phyloP scores from a whole-genome alignment of 345 rosid genomes.

The Bruguiera sexangula region DNA sequence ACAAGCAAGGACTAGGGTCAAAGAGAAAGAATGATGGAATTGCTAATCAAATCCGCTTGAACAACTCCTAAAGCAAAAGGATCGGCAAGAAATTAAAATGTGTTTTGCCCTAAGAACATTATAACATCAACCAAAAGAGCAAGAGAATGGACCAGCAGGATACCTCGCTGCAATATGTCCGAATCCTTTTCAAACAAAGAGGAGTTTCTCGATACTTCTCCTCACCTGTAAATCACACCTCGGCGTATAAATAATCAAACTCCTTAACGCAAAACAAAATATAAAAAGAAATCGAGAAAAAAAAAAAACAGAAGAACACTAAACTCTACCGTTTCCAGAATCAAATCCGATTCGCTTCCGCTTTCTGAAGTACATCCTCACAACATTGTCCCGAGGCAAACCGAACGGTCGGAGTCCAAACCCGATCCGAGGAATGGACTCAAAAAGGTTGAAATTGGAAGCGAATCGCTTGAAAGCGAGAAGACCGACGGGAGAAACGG shows the following conservation, averaged over 20 bases:
- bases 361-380: constrained; percentile 23
- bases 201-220: constrained; percentile 9
- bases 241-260: background rate
- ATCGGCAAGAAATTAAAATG: background rate
- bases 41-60: too few relatives aligned
- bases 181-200: constrained; percentile 25
- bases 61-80: background rate
- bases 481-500: constrained; percentile 32
- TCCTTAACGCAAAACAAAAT: background rate
- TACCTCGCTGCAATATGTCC: constrained; percentile 31
- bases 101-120: background rate
- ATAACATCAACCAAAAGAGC: background rate
- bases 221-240: constrained; percentile 9
- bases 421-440: constrained; percentile 2
- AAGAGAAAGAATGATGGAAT: background rate
- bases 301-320: background rate
- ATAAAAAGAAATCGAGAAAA: background rate
- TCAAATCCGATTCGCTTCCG: constrained; percentile 33
- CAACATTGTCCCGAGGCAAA: background rate
- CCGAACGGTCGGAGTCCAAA: background rate
- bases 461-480: constrained; percentile 23
- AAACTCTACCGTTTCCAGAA: constrained; percentile 11
- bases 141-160: background rate
- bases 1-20: background rate
- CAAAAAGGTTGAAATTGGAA: constrained; percentile 13